Percentiles rank a stretch among this genome's conserved stretches.
Evolutionary conservation across 148 eudicot genomes (phyloP).

Genomic region (Beta vulgaris): DNA sequence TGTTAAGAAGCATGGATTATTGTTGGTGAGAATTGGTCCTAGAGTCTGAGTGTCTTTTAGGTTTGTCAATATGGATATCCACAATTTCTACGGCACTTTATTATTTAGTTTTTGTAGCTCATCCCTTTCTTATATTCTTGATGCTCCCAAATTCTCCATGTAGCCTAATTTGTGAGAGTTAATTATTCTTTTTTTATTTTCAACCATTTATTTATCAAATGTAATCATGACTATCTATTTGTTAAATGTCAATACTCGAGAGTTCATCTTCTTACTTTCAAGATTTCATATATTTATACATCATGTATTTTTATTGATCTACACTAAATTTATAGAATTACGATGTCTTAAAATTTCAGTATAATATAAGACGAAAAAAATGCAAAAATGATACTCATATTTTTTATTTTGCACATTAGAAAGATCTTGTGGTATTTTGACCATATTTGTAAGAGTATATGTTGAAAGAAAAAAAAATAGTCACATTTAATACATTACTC

Average conservation of each 20-base stretch:
- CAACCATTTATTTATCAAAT: constrained; percentile 25
- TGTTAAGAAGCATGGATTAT: constrained; percentile 37
- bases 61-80: constrained; percentile 35
- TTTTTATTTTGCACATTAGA: too few species aligned
- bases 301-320: too few species aligned
- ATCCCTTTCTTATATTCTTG: constrained; percentile 17
- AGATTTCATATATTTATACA: too few species aligned
- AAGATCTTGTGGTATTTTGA: too few species aligned
- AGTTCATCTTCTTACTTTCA: not conserved
- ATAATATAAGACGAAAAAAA: too few species aligned
- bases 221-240: constrained; percentile 21
- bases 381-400: too few species aligned
- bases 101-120: constrained; percentile 13
- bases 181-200: constrained; percentile 35
- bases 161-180: constrained; percentile 26
- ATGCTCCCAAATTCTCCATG: constrained; percentile 25
- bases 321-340: too few species aligned
- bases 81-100: constrained; percentile 11
- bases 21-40: constrained; percentile 33
- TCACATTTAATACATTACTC: too few species aligned
- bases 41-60: constrained; percentile 25
- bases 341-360: too few species aligned
- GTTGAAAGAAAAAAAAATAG: too few species aligned
- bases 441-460: too few species aligned
- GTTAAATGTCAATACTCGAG: constrained; percentile 26